Evolutionary conservation across 495 filamentous ascomycete species (phyloP).

Genomic region (Stereocaulon alpinum): DNA sequence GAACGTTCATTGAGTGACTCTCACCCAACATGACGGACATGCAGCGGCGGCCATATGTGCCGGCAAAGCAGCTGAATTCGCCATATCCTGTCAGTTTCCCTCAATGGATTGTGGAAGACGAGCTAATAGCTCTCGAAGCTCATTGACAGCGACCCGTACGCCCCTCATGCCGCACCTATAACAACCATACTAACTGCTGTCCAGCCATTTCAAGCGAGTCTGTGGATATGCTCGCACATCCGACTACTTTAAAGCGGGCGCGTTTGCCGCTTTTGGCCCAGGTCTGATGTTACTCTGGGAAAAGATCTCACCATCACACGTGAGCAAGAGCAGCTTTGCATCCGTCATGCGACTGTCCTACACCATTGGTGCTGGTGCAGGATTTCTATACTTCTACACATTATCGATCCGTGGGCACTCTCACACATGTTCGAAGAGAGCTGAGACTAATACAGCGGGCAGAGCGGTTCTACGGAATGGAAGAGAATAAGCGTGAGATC

Average conservation of each 20-base stretch:
- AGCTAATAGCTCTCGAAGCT: constrained; percentile 47
- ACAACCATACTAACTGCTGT: constrained; percentile 23
- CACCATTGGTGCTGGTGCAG: constrained; percentile 59
- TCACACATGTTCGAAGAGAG: neutral
- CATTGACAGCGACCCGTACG: constrained; percentile 97
- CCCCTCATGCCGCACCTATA: constrained; percentile 20
- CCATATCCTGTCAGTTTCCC: constrained; percentile 63
- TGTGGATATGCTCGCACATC: constrained; percentile 70
- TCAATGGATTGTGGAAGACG: neutral
- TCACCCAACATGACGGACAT: constrained; percentile 47
- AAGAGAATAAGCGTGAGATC: constrained; percentile 80
- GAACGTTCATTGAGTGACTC: neutral
- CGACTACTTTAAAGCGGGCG: constrained; percentile 66
- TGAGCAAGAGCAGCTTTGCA: constrained; percentile 68
- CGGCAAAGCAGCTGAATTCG: constrained; percentile 62
- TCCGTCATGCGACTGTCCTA: constrained; percentile 69
- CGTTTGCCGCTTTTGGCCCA: constrained; percentile 56
- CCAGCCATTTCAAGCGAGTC: constrained; percentile 83
- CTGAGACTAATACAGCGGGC: constrained; percentile 12
- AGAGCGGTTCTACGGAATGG: constrained; percentile 91
- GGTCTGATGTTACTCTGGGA: constrained; percentile 68
- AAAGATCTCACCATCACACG: constrained; percentile 66
- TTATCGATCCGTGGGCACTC: constrained; percentile 38
- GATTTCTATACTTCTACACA: constrained; percentile 71
- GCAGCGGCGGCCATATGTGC: constrained; percentile 50